Evolutionary conservation across 768 basidiomycete species (phyloP).

Genomic region (Cystobasidium tubakii): DNA sequence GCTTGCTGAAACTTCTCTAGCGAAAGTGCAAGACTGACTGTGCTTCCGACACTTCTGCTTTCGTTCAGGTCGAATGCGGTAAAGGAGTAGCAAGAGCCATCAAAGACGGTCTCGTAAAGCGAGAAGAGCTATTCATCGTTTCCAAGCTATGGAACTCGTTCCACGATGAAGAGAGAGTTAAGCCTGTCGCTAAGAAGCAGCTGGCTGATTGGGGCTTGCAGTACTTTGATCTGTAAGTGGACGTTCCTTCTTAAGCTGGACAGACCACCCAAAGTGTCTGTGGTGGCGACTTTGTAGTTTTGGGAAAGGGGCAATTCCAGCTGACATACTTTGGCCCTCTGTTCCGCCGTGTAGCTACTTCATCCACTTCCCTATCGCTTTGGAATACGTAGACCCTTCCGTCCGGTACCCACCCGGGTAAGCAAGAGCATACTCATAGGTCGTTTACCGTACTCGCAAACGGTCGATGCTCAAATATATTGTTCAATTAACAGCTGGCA

Average conservation of each 20-base stretch:
- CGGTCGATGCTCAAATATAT: too few species aligned
- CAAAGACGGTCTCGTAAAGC: conserved; percentile 71
- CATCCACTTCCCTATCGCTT: conserved; percentile 77
- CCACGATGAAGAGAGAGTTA: conserved; percentile 69
- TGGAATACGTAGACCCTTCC: conserved; percentile 70
- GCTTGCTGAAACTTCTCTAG: too few species aligned
- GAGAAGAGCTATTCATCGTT: conserved; percentile 73
- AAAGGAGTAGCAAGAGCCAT: conserved; percentile 73
- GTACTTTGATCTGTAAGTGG: conserved; percentile 51
- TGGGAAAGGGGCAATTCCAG: not conserved
- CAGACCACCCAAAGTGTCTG: too few species aligned
- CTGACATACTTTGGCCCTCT: not conserved
- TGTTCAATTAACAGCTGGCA: not conserved
- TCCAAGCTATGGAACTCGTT: conserved; percentile 76
- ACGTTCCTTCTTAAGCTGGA: too few species aligned
- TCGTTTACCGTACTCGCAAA: too few species aligned
- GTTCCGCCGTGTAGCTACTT: conserved; percentile 38
- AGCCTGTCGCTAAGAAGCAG: conserved; percentile 59
- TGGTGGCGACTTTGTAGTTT: too few species aligned
- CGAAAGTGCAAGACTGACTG: not conserved
- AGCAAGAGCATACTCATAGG: conserved; percentile 47
- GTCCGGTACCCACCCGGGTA: conserved; percentile 70
- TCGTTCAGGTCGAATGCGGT: conserved; percentile 57
- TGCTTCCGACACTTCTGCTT: not conserved
- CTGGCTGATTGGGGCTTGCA: conserved; percentile 75